These are phyloP conservation scores for Lentinus polychrous DNA, from an alignment of 1,284 basidiomycete genomes.

Conservation along the genomic window DNA sequence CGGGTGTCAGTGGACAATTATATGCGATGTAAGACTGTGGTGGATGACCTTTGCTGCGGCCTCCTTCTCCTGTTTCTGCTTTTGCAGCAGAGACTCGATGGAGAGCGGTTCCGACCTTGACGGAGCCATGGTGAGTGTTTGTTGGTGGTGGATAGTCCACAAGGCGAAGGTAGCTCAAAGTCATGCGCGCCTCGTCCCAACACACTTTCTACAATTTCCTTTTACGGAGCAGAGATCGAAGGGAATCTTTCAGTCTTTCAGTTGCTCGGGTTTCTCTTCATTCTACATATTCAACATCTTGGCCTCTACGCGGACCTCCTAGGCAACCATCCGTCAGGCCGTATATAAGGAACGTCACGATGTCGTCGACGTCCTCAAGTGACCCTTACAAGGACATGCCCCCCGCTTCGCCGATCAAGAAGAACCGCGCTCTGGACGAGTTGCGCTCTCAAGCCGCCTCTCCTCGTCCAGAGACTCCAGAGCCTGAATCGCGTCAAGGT, in stretches of 20 bases:
- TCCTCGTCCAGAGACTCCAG: slow-evolving; percentile 53
- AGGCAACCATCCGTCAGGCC: too few relatives aligned
- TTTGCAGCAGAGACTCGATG: slow-evolving; percentile 79
- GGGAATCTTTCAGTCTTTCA: too few relatives aligned
- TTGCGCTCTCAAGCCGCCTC: slow-evolving; percentile 29
- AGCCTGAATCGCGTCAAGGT: slow-evolving; percentile 52
- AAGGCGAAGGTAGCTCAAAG: not conserved
- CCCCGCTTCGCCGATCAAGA: slow-evolving; percentile 9
- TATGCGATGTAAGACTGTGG: not conserved
- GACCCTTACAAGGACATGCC: too few relatives aligned
- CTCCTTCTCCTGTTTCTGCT: slow-evolving; percentile 83
- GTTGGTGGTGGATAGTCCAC: slow-evolving; percentile 5
- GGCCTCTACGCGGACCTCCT: too few relatives aligned
- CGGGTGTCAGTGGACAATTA: not conserved
- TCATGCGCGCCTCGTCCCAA: not conserved
- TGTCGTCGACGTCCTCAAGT: not conserved
- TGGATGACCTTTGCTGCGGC: slow-evolving; percentile 73
- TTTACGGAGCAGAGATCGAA: too few relatives aligned
- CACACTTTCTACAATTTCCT: too few relatives aligned
- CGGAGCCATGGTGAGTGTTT: slow-evolving; percentile 27
- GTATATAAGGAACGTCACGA: not conserved
- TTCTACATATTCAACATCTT: too few relatives aligned
- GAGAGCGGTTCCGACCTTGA: slow-evolving; percentile 57
- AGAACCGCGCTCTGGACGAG: slow-evolving; percentile 27
- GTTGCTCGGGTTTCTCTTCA: too few relatives aligned